Evolutionary conservation across 2,329 filamentous ascomycete genomes (phyloP), one percentile per base, ranked within the genome.

Genomic region (Thelonectria discophora): DNA sequence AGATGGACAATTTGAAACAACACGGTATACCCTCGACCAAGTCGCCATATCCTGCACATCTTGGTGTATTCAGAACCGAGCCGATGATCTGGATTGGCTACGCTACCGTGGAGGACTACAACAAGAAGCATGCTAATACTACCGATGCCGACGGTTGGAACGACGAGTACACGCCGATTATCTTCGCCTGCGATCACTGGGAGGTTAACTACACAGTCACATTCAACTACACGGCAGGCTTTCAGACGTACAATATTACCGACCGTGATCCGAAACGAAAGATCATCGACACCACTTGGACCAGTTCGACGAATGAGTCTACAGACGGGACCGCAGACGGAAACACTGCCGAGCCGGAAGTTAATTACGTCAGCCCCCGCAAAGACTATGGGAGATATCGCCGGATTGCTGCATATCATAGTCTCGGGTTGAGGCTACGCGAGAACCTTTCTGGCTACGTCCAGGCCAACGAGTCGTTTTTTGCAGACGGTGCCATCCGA

Each of bases 121-220:
- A 24, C 1, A 42, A 53, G 32, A 17, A 43, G 1, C 68, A 67
- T 3, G 52, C 66, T 0, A 53, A 27, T 0, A 3, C 49, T 0
- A 58, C 43, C 0, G 8, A 46, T 0, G 8, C 21, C 0, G 4
- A 51, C 1, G 66, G 63, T 3, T 70, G 68, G 68, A 27, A 63
- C 1, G 48, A 65, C 1, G 68, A 62, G 0, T 70, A 63, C 12
- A 68, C 59, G 0, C 55, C 66, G 0, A 24, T 58, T 0, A 57
- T 69, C 2, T 63, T 70, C 34, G 68, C 63, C 2, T 70, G 68
- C 4, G 68, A 70, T 9, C 68, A 70, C 11, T 70, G 61, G 27
- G 68, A 70, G 27, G 63, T 63, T 1, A 66, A 66, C 1, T 69
- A 70, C 2, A 69, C 65, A 0, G 68, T 68, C 1, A 62, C 48